These are phyloP conservation scores for Colletotrichum higginsianum DNA, from an alignment of 2,329 filamentous ascomycete genomes.

Conservation along the genomic window DNA sequence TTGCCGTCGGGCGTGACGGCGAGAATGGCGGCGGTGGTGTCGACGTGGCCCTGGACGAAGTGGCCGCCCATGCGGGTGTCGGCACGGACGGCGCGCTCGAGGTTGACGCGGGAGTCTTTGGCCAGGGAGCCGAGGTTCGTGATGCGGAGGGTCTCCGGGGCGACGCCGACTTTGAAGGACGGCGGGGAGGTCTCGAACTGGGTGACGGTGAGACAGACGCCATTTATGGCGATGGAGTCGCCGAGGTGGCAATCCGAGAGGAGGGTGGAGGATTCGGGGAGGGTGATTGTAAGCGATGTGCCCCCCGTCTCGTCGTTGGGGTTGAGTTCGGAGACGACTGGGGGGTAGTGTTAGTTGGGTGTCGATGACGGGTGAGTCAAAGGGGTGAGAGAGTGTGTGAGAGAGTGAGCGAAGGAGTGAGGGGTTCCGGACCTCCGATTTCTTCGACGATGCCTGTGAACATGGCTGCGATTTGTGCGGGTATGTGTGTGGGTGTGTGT, in stretches of 20 bases:
- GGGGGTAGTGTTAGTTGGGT: conserved; percentile 43
- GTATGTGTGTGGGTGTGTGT: no score
- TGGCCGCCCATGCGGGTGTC: conserved; percentile 97
- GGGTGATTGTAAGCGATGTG: conserved; percentile 89
- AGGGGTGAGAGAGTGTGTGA: background rate
- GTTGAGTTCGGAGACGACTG: conserved; percentile 88
- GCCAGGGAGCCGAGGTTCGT: conserved; percentile 90
- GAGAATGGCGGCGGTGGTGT: conserved; percentile 85
- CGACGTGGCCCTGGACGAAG: conserved; percentile 98
- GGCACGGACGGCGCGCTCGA: conserved; percentile 92
- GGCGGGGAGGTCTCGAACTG: conserved; percentile 58
- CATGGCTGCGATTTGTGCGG: conserved; percentile 67
- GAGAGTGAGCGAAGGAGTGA: conserved; percentile 1
- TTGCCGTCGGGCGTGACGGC: conserved; percentile 87
- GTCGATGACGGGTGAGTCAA: conserved; percentile 22
- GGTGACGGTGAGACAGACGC: conserved; percentile 93
- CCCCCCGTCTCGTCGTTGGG: conserved; percentile 86
- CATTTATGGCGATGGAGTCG: conserved; percentile 96
- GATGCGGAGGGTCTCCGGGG: conserved; percentile 94
- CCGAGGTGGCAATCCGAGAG: conserved; percentile 88
- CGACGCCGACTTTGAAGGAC: conserved; percentile 91
- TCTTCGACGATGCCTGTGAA: conserved; percentile 96
- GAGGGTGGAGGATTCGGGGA: conserved; percentile 77
- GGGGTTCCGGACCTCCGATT: conserved; percentile 82
- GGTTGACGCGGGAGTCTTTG: conserved; percentile 81